These are phyloP conservation scores for Chaetomiaceae sp. DNA, from an alignment of 2,329 filamentous ascomycete species.

Conservation along the genomic window DNA sequence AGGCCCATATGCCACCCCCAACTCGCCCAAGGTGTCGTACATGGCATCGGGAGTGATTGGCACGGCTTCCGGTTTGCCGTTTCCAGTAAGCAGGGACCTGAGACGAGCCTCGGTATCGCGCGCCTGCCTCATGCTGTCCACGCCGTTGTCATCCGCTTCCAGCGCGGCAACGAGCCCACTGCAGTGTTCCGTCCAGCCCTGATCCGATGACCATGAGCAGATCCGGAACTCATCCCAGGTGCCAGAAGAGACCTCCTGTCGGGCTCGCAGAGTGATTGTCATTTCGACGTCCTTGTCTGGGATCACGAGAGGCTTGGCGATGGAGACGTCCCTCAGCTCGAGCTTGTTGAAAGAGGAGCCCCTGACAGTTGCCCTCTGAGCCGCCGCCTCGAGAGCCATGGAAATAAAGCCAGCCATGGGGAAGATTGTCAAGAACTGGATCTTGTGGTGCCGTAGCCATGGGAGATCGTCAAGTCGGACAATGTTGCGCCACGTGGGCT, in stretches of 20 bases:
- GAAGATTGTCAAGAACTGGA: slow-evolving; percentile 53
- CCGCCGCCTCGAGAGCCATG: slow-evolving; percentile 46
- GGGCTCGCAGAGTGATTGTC: slow-evolving; percentile 42
- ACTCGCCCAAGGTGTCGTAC: slow-evolving; percentile 42
- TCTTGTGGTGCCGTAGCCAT: slow-evolving; percentile 54
- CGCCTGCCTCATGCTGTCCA: slow-evolving; percentile 35
- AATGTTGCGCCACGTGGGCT: slow-evolving; percentile 47
- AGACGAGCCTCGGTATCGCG: slow-evolving; percentile 30
- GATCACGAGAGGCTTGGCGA: slow-evolving; percentile 44
- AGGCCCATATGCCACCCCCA: slow-evolving; percentile 47
- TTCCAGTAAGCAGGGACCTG: slow-evolving; percentile 28
- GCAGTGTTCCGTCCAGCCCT: slow-evolving; percentile 56
- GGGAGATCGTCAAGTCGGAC: slow-evolving; percentile 46
- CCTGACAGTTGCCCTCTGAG: slow-evolving; percentile 32
- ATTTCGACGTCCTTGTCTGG: slow-evolving; percentile 47
- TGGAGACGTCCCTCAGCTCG: slow-evolving; percentile 43
- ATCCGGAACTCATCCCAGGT: slow-evolving; percentile 54
- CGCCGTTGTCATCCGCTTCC: slow-evolving; percentile 35
- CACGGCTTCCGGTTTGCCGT: slow-evolving; percentile 28
- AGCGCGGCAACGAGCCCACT: slow-evolving; percentile 45
- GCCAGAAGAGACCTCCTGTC: slow-evolving; percentile 40
- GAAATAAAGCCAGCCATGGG: slow-evolving; percentile 49
- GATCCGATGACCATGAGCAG: slow-evolving; percentile 46
- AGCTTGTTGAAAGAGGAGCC: slow-evolving; percentile 35
- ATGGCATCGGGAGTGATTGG: slow-evolving; percentile 34